Evolutionary conservation across 2,329 filamentous ascomycete species (phyloP), one percentile per base, ranked within the genome.

Genomic region (Corinectria fuckeliana): DNA sequence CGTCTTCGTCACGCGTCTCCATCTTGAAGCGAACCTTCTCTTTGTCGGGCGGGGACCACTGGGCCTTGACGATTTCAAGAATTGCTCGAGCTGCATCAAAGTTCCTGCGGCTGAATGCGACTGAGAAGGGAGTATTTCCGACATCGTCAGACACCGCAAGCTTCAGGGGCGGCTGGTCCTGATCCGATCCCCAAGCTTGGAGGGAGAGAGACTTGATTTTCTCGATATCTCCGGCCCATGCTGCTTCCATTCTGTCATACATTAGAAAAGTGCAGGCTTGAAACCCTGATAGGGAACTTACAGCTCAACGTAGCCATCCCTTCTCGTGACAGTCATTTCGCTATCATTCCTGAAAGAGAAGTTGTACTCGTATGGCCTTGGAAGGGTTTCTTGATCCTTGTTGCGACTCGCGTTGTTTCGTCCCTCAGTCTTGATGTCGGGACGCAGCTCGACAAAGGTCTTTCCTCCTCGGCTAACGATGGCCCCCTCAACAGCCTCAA

Each of bases 81-180:
- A 95, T 85, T 1, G 82, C 83, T 58, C 79, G 82, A 1, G 91
- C 90, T 11, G 88, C 77, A 1, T 86, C 81, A 42, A 82, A 74
- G 66, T 94, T 88, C 0, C 89, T 88, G 23, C 84, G 84, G 4
- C 89, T 71, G 45, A 91, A 83, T 0, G 91, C 88, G 49, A 95
- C 77, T 0, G 85, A 85, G 69, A 94, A 92, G 0, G 90, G 88
- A 11, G 74, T 85, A 59, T 88, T 81, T 1, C 68, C 61, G 3
- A 73, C 66, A 1, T 67, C 59, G 68, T 92, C 90, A 1, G 61
- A 66, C 1, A 88, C 82, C 0, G 88, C 83, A 54, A 92, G 83
- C 63, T 87, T 82, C 39, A 95, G 78, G 1, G 90, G 89, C 0
- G 81, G 75, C 51, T 88, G 80, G 4, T 82, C 75, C 5, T 81